These are phyloP conservation scores for Sambucus nigra DNA, from an alignment of 129 eudicot species.

Conservation along the genomic window DNA sequence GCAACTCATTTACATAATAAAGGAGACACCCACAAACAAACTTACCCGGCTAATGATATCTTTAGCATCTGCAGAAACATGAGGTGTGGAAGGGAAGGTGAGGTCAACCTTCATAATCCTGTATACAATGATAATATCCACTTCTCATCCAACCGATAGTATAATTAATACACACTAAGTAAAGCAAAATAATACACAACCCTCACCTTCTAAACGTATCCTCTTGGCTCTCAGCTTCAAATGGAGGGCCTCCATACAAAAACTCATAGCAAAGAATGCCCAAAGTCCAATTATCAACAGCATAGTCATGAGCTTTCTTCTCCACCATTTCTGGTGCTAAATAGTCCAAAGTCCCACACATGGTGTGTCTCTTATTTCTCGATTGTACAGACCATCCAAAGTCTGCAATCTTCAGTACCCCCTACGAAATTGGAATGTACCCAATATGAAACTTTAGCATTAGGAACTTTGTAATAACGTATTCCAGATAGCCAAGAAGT, in stretches of 20 bases:
- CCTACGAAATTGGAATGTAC: slow-evolving; percentile 30
- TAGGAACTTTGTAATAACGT: too few relatives aligned
- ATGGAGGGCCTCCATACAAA: slow-evolving; percentile 81
- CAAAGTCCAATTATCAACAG: slow-evolving; percentile 94
- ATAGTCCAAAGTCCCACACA: slow-evolving; percentile 96
- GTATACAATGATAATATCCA: slow-evolving; percentile 2
- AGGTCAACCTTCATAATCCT: slow-evolving; percentile 91
- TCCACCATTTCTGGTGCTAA: slow-evolving; percentile 99
- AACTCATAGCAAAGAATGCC: slow-evolving; percentile 89
- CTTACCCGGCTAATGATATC: slow-evolving; percentile 64
- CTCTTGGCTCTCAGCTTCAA: slow-evolving; percentile 78
- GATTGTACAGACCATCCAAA: slow-evolving; percentile 99
- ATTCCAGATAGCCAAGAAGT: too few relatives aligned
- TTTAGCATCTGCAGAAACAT: slow-evolving; percentile 67
- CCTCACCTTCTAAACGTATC: slow-evolving; percentile 73
- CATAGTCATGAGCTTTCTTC: slow-evolving; percentile 82
- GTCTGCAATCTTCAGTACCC: slow-evolving; percentile 90
- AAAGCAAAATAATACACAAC: neutral
- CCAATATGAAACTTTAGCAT: too few relatives aligned
- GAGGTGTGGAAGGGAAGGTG: slow-evolving; percentile 58
- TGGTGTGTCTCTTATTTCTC: slow-evolving; percentile 70
- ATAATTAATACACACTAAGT: neutral
- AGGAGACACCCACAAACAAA: neutral
- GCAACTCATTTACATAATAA: neutral
- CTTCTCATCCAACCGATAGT: slow-evolving; percentile 1